Evolutionary conservation across 352 stramenopile species (phyloP).

Genomic region (Plasmopara muralis): DNA sequence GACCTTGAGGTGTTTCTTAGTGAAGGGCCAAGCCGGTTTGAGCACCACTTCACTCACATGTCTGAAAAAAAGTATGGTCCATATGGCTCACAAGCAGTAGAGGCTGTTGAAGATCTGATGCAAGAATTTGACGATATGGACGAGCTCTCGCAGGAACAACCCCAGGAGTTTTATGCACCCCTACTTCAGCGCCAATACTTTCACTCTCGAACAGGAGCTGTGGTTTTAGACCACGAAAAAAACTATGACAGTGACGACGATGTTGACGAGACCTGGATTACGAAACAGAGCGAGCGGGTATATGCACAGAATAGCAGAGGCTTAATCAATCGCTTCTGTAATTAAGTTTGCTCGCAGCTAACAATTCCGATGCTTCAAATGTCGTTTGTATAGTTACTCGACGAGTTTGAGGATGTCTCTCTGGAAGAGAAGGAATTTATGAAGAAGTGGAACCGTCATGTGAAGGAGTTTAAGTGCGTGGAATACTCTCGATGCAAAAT

Average conservation of each 20-base stretch:
- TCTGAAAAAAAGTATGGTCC: conserved; percentile 40
- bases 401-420: conserved; percentile 85
- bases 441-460: conserved; percentile 87
- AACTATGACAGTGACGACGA: conserved; percentile 86
- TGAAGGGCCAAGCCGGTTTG: conserved; percentile 46
- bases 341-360: not conserved
- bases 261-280: conserved; percentile 86
- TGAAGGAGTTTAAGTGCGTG: conserved; percentile 64
- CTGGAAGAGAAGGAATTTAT: conserved; percentile 86
- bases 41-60: conserved; percentile 63
- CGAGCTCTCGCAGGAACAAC: conserved; percentile 46
- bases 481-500: conserved; percentile 2
- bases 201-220: conserved; percentile 75
- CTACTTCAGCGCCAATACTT: conserved; percentile 84
- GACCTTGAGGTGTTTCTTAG: conserved; percentile 49
- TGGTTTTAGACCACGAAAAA: conserved; percentile 78
- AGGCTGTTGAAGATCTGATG: conserved; percentile 52
- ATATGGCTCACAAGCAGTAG: conserved; percentile 22
- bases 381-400: conserved; percentile 43
- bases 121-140: conserved; percentile 72
- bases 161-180: conserved; percentile 63
- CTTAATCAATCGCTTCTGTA: not conserved
- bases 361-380: conserved; percentile 3
- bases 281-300: conserved; percentile 77
- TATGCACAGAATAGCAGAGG: not conserved